Conservation (phyloP, 148 eudicot genomes). For the Selenicereus undatus region DNA sequence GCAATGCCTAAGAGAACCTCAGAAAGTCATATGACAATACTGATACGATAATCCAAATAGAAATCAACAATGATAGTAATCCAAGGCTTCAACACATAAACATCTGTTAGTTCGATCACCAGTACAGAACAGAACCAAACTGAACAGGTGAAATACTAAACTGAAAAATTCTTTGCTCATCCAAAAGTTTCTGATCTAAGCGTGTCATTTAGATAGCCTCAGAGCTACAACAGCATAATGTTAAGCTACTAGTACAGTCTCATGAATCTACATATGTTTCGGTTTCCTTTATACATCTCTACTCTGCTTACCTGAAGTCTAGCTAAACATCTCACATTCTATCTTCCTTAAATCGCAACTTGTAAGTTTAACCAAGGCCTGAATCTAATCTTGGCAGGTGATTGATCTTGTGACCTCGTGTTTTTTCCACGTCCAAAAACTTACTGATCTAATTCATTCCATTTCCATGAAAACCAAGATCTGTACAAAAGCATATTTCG, state of each 20-base stretch:
- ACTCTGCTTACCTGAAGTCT: conserved; percentile 4
- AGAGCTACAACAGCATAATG: neutral
- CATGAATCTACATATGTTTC: conserved; percentile 19
- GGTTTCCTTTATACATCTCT: conserved; percentile 25
- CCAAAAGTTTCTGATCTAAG: neutral
- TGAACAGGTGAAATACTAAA: neutral
- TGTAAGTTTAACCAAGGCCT: neutral
- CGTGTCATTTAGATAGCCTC: neutral
- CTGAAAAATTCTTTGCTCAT: neutral
- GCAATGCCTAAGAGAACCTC: no score
- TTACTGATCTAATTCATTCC: neutral
- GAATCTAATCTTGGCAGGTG: neutral
- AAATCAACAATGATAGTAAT: neutral
- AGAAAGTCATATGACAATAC: no score
- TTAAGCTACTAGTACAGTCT: conserved; percentile 16
- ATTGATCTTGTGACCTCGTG: conserved; percentile 1
- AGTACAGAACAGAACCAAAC: neutral
- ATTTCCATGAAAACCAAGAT: conserved; percentile 10
- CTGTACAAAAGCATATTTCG: conserved; percentile 23
- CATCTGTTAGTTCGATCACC: neutral
- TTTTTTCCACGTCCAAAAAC: neutral
- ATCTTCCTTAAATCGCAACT: conserved; percentile 18
- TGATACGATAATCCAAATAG: neutral
- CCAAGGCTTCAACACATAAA: neutral
- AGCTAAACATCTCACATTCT: conserved; percentile 15